Percentiles rank a stretch among this genome's conserved stretches.
Evolutionary conservation across 345 rosid genomes (phyloP).

Genomic region (Arabis hirsuta): DNA sequence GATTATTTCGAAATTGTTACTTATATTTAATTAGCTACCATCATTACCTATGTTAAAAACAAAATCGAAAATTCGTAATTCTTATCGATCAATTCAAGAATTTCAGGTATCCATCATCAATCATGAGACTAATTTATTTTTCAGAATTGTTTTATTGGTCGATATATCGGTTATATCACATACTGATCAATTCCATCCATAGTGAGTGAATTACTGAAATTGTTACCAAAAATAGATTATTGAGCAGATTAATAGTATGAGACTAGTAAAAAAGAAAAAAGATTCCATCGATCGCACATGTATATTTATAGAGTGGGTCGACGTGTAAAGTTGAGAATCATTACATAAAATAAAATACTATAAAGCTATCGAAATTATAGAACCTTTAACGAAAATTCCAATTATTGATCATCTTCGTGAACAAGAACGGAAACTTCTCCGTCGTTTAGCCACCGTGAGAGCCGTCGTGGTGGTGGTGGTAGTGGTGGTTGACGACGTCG

Average conservation of each 20-base stretch:
- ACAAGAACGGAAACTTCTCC: constrained; percentile 44
- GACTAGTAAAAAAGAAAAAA: constrained; percentile 16
- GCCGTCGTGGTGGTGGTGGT: constrained; percentile 19
- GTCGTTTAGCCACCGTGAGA: constrained; percentile 24
- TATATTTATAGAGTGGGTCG: constrained; percentile 39
- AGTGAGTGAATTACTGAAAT: not conserved
- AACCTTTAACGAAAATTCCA: constrained; percentile 34
- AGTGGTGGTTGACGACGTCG: constrained; percentile 21
- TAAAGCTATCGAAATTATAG: constrained; percentile 40
- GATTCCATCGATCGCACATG: constrained; percentile 41
- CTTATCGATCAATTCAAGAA: not conserved
- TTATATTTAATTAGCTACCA: constrained; percentile 1
- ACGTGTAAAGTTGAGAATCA: constrained; percentile 43
- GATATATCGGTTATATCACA: constrained; percentile 2
- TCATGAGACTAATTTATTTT: not conserved
- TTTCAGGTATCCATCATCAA: not conserved
- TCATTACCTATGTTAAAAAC: constrained; percentile 10
- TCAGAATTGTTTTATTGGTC: not conserved
- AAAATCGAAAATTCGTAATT: not conserved
- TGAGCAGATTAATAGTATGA: not conserved
- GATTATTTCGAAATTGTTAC: constrained; percentile 4
- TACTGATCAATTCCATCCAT: not conserved
- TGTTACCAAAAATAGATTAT: constrained; percentile 17
- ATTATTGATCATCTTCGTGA: constrained; percentile 35
- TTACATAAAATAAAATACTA: constrained; percentile 33